These are phyloP conservation scores for Cardamine occulta DNA, from an alignment of 345 rosid genomes.

Conservation along the genomic window DNA sequence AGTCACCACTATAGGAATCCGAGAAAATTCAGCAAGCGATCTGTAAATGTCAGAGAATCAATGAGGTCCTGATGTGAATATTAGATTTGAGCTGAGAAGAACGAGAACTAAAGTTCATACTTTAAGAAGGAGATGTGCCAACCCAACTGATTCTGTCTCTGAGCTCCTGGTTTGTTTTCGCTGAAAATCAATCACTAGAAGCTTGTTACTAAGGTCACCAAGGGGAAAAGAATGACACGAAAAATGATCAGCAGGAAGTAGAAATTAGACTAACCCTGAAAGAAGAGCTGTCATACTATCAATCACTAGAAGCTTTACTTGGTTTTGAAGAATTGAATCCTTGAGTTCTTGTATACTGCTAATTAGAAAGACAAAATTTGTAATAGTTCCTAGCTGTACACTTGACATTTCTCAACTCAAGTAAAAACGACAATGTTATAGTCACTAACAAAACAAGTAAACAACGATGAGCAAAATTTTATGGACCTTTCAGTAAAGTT, in stretches of 20 bases:
- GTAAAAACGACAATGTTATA: not conserved
- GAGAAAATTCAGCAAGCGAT: slow-evolving; percentile 82
- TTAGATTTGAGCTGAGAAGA: slow-evolving; percentile 7
- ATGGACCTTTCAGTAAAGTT: slow-evolving; percentile 76
- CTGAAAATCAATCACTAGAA: slow-evolving; percentile 45
- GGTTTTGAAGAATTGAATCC: slow-evolving; percentile 67
- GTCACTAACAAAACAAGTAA: not conserved
- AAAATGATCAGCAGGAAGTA: not conserved
- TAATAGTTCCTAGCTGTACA: not conserved
- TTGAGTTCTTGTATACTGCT: slow-evolving; percentile 79
- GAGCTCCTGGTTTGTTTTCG: slow-evolving; percentile 57
- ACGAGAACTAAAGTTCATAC: slow-evolving; percentile 48
- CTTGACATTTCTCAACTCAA: not conserved
- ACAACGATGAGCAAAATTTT: slow-evolving; percentile 3
- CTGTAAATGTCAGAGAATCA: slow-evolving; percentile 42
- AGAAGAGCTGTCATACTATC: slow-evolving; percentile 93
- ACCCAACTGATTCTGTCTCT: slow-evolving; percentile 60
- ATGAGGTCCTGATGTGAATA: slow-evolving; percentile 17
- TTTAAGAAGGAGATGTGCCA: slow-evolving; percentile 89
- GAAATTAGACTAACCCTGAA: slow-evolving; percentile 61
- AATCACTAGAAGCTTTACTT: slow-evolving; percentile 78
- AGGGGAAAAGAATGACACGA: not conserved
- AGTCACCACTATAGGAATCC: slow-evolving; percentile 82
- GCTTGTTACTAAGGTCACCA: not conserved
- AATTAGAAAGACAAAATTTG: not conserved